A percentile compares a stretch with the other conserved stretches of the same genome.
Evolutionary conservation across 2,329 filamentous ascomycete species (phyloP).

Genomic region (Fusarium incarnatum): DNA sequence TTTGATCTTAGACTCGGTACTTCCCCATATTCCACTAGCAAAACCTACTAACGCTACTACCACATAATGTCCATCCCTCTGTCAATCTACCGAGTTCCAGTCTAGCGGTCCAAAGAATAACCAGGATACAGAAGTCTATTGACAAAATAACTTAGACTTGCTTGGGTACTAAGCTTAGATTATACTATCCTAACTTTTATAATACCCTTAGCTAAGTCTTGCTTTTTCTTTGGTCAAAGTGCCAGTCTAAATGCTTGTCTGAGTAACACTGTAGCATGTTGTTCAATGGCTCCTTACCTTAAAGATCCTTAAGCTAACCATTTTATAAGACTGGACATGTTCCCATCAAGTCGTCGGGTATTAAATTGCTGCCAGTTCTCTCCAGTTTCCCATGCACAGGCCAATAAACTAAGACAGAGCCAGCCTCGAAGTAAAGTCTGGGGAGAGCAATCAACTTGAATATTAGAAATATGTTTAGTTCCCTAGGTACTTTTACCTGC

Average conservation of each 20-base stretch:
- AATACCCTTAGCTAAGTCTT: too few relatives aligned
- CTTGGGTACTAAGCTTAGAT: too few relatives aligned
- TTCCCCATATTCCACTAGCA: slow-evolving; percentile 10
- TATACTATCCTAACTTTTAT: too few relatives aligned
- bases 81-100: not conserved
- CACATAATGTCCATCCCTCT: not conserved
- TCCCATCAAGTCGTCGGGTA: not conserved
- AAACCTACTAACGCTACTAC: slow-evolving; percentile 3
- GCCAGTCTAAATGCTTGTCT: not conserved
- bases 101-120: too few relatives aligned
- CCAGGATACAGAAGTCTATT: too few relatives aligned
- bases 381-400: not conserved
- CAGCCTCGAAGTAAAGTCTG: not conserved
- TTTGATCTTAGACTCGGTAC: not conserved
- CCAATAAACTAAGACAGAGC: not conserved
- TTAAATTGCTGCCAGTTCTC: not conserved
- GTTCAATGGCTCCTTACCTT: not conserved
- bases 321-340: not conserved
- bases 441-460: not conserved
- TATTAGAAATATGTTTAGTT: not conserved
- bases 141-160: too few relatives aligned
- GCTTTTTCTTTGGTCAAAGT: too few relatives aligned
- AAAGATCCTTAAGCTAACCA: not conserved
- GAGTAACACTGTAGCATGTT: too few relatives aligned
- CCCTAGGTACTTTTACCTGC: not conserved